Base-by-base conservation (phyloP, 2,329 filamentous ascomycete species). In the Alternaria atra region DNA sequence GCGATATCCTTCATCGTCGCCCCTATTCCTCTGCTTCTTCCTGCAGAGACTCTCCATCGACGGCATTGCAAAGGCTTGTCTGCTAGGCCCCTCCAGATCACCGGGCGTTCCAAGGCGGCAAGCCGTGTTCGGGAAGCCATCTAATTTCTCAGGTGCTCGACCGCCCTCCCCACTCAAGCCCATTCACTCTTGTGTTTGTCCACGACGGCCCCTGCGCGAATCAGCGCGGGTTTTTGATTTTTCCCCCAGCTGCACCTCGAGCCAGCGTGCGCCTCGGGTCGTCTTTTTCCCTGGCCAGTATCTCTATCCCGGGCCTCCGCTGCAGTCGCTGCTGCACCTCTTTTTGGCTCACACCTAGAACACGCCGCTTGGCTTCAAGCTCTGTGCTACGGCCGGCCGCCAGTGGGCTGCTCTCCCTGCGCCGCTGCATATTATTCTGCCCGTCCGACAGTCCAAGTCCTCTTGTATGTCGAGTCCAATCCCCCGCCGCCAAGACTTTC, bases 351-450 rank as follows among this genome's bases (percentile, higher is more conserved):
- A 58, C 59, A 12, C 52, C 66, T 56, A 46, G 58, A 66, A 63
- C 61, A 64, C 65, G 42, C 66, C 64, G 63, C 69, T 71, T 70
- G 70, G 71, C 70, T 58, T 62, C 72, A 65, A 58, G 44, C 64
- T 68, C 55, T 59, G 65, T 63, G 52, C 62, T 60, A 60, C 61
- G 50, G 46, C 47, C 65, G 52, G 63, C 67, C 64, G 58, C 70
- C 72, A 73, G 64, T 73, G 62, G 71, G 66, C 70, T 66, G 60
- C 60, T 53, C 63, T 73, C 63, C 73, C 72, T 75, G 63, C 66
- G 65, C 69, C 55, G 69, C 72, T 72, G 72, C 74, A 77, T 77
- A 77, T 69, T 71, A 77, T 73, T 66, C 66, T 69, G 30, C 69
- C 65, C 66, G 66, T 71, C 73, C 70, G 69, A 59, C 64, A 58